Evolutionary conservation across 2,329 filamentous ascomycete genomes (phyloP).

Genomic region (Ceratocystis ficicola): DNA sequence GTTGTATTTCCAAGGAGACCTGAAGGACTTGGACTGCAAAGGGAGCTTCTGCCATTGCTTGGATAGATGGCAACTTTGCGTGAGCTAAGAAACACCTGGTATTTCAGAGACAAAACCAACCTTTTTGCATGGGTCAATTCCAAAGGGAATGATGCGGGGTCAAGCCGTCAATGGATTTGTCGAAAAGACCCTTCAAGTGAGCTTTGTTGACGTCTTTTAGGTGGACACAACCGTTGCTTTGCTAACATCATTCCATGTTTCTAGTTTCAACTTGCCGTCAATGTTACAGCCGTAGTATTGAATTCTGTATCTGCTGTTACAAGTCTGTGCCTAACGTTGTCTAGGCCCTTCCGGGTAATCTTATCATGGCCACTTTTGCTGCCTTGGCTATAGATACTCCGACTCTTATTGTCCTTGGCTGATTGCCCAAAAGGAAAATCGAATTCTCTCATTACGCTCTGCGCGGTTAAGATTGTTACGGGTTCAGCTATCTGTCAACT

Average conservation of each 20-base stretch:
- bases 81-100: constrained; percentile 24
- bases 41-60: constrained; percentile 49
- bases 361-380: constrained; percentile 53
- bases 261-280: constrained; percentile 50
- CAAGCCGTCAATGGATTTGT: constrained; percentile 51
- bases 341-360: constrained; percentile 50
- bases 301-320: constrained; percentile 48
- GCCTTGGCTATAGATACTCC: constrained; percentile 35
- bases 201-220: constrained; percentile 16
- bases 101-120: background rate
- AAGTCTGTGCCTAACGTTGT: constrained; percentile 47
- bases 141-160: constrained; percentile 51
- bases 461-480: constrained; percentile 56
- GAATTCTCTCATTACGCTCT: constrained; percentile 58
- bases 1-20: constrained; percentile 53
- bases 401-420: constrained; percentile 29
- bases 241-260: background rate
- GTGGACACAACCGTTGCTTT: background rate
- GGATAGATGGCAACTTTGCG: constrained; percentile 44
- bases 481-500: constrained; percentile 51
- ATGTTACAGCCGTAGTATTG: constrained; percentile 48
- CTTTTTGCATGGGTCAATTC: constrained; percentile 30
- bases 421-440: constrained; percentile 50
- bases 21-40: constrained; percentile 50
- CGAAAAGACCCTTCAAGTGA: constrained; percentile 48